Base-by-base conservation (phyloP, 2,329 filamentous ascomycete species). In the Colletotrichum euphorbiae region DNA sequence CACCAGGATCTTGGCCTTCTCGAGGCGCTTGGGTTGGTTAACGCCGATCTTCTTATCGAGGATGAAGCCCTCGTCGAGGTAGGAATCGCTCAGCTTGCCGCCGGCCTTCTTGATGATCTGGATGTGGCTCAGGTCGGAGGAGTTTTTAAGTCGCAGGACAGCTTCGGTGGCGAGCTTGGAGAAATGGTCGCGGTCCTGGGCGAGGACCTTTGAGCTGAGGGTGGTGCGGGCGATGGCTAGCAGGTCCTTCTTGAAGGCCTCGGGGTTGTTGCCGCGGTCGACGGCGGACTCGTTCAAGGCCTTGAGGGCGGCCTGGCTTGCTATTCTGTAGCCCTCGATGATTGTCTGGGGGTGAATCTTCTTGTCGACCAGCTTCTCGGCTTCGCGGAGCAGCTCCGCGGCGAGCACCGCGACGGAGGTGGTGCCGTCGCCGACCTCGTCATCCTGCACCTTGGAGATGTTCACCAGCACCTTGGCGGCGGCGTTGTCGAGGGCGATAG, bases 271-370 rank as follows among this genome's bases (percentile, higher is more conserved):
- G 87, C 93, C 97, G 83, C 97, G 93, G 81, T 99, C 92, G 60
- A 97, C 92, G 19, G 96, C 94, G 17, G 89, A 90, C 75, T 91
- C 90, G 78, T 94, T 92, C 48, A 99, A 85, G 36, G 94, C 94
- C 76, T 90, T 86, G 58, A 99, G 87, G 33, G 96, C 94, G 60
- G 96, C 95, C 59, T 89, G 87, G 80, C 93, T 97, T 60, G 96
- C 96, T 92, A 99, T 97, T 84, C 96, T 90, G 87, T 97, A 99
- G 59, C 96, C 96, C 77, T 99, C 96, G 77, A 99, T 99, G 80
- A 99, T 99, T 59, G 96, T 98, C 86, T 99, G 96, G 58, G 96
- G 96, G 81, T 99, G 96, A 75, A 99, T 98, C 84, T 98, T 98
- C 85, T 95, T 94, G 84, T 97, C 93, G 73, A 99, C 93, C 56